Evolutionary conservation across 192 early-diverging fungal genomes (phyloP).

Genomic region (Rhizoclosmatium sp.): DNA sequence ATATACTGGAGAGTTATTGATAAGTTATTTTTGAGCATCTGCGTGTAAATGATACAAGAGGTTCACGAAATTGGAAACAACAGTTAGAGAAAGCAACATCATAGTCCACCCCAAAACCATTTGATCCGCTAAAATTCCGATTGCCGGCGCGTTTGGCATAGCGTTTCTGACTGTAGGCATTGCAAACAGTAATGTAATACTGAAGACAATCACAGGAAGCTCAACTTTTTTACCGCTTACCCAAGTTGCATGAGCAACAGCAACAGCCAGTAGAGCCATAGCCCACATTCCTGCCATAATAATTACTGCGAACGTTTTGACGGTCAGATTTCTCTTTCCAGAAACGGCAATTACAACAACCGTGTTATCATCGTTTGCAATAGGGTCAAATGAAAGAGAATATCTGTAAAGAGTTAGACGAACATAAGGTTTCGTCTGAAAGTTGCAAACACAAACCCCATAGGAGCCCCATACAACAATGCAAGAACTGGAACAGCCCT

Average conservation of each 20-base stretch:
- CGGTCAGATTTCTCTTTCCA: background rate
- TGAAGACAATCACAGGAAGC: slow-evolving; percentile 9
- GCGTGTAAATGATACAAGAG: background rate
- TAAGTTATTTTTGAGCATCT: background rate
- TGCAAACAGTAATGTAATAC: slow-evolving; percentile 14
- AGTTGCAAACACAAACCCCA: background rate
- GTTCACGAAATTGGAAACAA: slow-evolving; percentile 26
- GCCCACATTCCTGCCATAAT: slow-evolving; percentile 24
- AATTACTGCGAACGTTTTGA: slow-evolving; percentile 1
- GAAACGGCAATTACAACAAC: background rate
- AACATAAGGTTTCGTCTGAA: too few relatives aligned
- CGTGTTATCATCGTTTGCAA: background rate
- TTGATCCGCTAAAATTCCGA: slow-evolving; percentile 23
- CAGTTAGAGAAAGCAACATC: background rate
- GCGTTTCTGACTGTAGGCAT: slow-evolving; percentile 29
- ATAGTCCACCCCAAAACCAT: slow-evolving; percentile 30
- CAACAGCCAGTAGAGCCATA: background rate
- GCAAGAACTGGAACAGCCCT: background rate
- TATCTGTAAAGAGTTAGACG: too few relatives aligned
- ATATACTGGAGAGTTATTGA: too few relatives aligned
- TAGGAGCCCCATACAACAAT: background rate
- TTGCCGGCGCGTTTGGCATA: slow-evolving; percentile 24
- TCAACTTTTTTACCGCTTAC: background rate
- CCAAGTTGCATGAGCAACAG: slow-evolving; percentile 18
- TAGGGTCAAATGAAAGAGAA: background rate